These are phyloP conservation scores for Ceratorhiza oryzae-sativae DNA, from an alignment of 1,284 basidiomycete genomes.

Conservation along the genomic window DNA sequence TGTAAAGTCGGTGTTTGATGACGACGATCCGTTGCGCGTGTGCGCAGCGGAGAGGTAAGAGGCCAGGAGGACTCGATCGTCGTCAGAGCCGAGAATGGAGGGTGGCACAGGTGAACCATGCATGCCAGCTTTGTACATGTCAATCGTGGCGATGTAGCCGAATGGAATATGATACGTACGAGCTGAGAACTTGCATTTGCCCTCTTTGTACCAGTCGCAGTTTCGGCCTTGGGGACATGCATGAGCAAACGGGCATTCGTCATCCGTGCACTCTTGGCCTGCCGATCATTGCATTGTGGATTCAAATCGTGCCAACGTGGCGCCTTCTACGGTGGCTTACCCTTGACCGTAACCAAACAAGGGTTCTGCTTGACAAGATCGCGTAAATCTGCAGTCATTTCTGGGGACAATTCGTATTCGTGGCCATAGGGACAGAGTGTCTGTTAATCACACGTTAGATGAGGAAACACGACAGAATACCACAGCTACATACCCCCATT, in stretches of 20 bases:
- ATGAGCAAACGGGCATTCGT: constrained; percentile 45
- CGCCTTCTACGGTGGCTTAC: constrained; percentile 45
- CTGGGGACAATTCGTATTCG: constrained; percentile 51
- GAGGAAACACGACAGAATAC: background rate
- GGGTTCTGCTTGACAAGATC: constrained; percentile 55
- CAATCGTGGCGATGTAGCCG: background rate
- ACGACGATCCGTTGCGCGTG: constrained; percentile 3
- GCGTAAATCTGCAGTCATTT: constrained; percentile 52
- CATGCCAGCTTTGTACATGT: constrained; percentile 21
- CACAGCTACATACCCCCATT: background rate
- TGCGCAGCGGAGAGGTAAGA: background rate
- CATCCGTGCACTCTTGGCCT: constrained; percentile 51
- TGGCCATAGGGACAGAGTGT: constrained; percentile 55
- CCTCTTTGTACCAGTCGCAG: constrained; percentile 50
- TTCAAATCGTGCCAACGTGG: background rate
- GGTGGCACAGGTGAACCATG: constrained; percentile 1
- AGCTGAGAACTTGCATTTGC: constrained; percentile 52
- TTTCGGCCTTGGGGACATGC: constrained; percentile 47
- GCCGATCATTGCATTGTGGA: background rate
- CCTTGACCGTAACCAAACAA: constrained; percentile 51
- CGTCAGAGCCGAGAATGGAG: constrained; percentile 14
- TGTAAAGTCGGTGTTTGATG: constrained; percentile 15
- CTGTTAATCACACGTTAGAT: constrained; percentile 40
- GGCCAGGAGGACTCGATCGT: constrained; percentile 17
- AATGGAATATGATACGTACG: constrained; percentile 46